Evolutionary conservation across 2,329 filamentous ascomycete genomes (phyloP).

Genomic region (Drechslera avenae): DNA sequence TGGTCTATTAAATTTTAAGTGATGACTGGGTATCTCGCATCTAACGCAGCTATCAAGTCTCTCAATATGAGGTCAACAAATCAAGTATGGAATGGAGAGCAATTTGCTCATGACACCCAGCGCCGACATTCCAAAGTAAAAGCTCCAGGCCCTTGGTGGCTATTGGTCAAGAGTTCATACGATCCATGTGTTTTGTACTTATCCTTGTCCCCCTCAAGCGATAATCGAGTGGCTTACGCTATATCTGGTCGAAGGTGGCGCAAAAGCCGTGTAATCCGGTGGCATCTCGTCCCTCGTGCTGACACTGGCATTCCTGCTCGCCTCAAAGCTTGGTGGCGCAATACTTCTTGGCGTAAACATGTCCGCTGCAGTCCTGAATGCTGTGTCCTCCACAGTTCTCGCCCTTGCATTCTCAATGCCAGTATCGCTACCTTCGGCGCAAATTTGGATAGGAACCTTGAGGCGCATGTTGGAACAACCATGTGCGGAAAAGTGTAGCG

Average conservation of each 20-base stretch:
- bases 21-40: conserved; percentile 2
- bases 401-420: conserved; percentile 42
- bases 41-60: neutral
- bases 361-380: conserved; percentile 35
- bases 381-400: conserved; percentile 35
- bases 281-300: conserved; percentile 31
- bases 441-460: conserved; percentile 55
- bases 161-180: too few relatives aligned
- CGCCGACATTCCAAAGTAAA: neutral
- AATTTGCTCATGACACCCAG: neutral
- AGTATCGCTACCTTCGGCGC: conserved; percentile 44
- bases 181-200: neutral
- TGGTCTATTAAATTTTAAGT: neutral
- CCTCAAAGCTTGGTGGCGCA: conserved; percentile 32
- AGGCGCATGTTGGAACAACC: conserved; percentile 45
- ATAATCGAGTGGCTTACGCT: conserved; percentile 5
- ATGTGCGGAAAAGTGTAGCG: conserved; percentile 60
- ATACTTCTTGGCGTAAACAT: conserved; percentile 46
- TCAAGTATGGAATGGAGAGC: too few relatives aligned
- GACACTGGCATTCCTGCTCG: conserved; percentile 4
- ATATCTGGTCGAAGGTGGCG: conserved; percentile 16
- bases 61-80: too few relatives aligned
- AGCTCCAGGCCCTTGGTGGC: neutral
- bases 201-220: neutral
- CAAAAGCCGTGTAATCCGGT: conserved; percentile 36